phyloP scores from a whole-genome alignment of 495 filamentous ascomycete species.

The Corynascus novoguineensis region DNA sequence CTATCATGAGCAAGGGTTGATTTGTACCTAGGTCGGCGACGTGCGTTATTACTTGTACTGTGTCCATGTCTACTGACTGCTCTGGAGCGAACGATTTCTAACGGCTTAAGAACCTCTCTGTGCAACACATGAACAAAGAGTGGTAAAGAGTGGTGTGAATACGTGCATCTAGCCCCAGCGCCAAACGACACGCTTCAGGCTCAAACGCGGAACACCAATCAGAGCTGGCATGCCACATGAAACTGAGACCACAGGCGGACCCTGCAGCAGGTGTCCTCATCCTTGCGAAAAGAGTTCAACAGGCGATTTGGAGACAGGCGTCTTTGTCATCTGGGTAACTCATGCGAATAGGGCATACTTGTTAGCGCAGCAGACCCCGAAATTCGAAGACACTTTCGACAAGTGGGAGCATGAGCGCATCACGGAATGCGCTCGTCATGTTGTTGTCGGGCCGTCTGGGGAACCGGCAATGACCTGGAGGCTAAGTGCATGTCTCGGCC shows the following conservation, averaged over 20 bases:
- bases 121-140: too few species aligned
- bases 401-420: not conserved
- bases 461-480: not conserved
- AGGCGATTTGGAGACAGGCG: not conserved
- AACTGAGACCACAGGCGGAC: slow-evolving; percentile 3
- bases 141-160: too few species aligned
- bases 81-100: too few species aligned
- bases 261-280: not conserved
- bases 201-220: slow-evolving; percentile 31
- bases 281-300: not conserved
- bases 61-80: too few species aligned
- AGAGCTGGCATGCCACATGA: not conserved
- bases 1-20: too few species aligned
- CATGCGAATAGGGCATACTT: not conserved
- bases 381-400: not conserved
- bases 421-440: slow-evolving; percentile 6
- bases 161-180: too few species aligned
- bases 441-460: not conserved
- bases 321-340: not conserved
- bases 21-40: too few species aligned
- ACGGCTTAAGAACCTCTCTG: too few species aligned
- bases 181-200: slow-evolving; percentile 41
- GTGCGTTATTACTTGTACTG: too few species aligned
- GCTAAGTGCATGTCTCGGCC: not conserved
- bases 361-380: not conserved